Evolutionary conservation across 2,329 filamentous ascomycete species (phyloP).

Genomic region (Aspergillus novoparasiticus): DNA sequence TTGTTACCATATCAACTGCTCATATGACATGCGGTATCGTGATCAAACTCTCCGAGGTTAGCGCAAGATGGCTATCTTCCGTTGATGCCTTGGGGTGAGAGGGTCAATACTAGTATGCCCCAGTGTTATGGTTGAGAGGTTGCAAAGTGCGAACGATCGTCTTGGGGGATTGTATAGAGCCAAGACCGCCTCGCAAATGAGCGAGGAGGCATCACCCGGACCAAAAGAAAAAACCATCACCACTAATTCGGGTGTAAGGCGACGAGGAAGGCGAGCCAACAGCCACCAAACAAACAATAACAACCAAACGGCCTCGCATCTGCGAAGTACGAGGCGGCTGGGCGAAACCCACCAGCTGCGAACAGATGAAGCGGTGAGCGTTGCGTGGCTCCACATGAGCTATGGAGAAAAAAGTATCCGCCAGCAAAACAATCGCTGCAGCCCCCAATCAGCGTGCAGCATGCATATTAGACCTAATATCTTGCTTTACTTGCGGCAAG

Average conservation of each 20-base stretch:
- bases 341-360: constrained; percentile 4
- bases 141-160: background rate
- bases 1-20: constrained; percentile 2
- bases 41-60: constrained; percentile 1
- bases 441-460: constrained; percentile 5
- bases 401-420: constrained; percentile 6
- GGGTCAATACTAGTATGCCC: background rate
- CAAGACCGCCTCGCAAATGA: background rate
- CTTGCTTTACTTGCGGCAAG: constrained; percentile 2
- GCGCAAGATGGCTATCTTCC: background rate
- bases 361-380: constrained; percentile 9
- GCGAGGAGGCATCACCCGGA: background rate
- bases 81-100: background rate
- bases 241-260: background rate
- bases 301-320: background rate
- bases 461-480: constrained; percentile 4
- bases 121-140: background rate
- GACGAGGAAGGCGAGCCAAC: background rate
- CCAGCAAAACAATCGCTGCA: constrained; percentile 5
- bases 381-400: constrained; percentile 8
- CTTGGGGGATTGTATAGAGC: background rate
- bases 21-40: constrained; percentile 1
- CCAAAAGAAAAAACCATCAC: background rate
- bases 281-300: background rate
- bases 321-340: background rate